These are phyloP conservation scores for Trichoderma atrobrunneum DNA, from an alignment of 2,329 filamentous ascomycete genomes.

Conservation along the genomic window DNA sequence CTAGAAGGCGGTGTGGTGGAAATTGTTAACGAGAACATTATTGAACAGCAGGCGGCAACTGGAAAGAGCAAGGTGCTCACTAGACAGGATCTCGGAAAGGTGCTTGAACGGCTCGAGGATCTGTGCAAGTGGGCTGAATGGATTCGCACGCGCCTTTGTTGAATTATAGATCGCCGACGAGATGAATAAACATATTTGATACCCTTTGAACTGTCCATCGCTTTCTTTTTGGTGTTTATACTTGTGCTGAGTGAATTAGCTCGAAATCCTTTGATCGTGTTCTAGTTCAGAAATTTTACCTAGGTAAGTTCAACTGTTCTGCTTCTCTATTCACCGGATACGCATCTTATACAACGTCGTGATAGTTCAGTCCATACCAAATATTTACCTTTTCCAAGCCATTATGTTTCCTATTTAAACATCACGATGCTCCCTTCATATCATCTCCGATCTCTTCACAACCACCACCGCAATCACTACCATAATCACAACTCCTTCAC, in stretches of 20 bases:
- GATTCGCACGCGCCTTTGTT: conserved; percentile 42
- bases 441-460: neutral
- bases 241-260: neutral
- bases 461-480: neutral
- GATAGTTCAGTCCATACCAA: neutral
- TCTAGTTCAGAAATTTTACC: neutral
- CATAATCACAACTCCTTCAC: neutral
- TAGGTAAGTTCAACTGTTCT: neutral
- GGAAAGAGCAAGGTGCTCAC: conserved; percentile 37
- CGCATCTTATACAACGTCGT: neutral
- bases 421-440: neutral
- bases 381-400: neutral
- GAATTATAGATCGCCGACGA: neutral
- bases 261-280: neutral
- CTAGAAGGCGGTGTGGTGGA: conserved; percentile 57
- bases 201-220: neutral
- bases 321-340: neutral
- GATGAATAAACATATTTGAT: conserved; percentile 9
- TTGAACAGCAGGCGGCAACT: conserved; percentile 24
- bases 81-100: conserved; percentile 43
- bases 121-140: conserved; percentile 54
- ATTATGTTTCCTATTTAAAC: neutral
- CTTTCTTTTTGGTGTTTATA: neutral
- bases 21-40: conserved; percentile 56
- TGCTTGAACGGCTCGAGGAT: conserved; percentile 51